These are phyloP conservation scores for Vitis amurensis DNA, from an alignment of 164 flowering plant species.

Conservation along the genomic window DNA sequence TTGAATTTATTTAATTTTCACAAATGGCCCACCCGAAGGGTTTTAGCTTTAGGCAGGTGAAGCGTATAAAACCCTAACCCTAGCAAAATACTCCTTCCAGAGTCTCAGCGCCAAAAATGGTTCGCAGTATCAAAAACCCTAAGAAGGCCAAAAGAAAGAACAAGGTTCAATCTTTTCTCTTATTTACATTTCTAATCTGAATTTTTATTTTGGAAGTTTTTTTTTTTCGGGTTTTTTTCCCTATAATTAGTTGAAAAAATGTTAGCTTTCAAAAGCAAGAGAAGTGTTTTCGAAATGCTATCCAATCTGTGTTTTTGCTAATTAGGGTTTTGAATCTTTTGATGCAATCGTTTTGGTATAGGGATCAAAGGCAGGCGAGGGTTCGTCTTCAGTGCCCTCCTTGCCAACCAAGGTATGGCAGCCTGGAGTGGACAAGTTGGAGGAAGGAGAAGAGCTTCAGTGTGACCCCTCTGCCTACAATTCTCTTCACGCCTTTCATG, in stretches of 20 bases:
- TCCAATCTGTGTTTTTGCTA: neutral
- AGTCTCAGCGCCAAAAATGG: slow-evolving; percentile 36
- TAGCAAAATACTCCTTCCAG: neutral
- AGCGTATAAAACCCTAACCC: slow-evolving; percentile 20
- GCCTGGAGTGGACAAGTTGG: slow-evolving; percentile 88
- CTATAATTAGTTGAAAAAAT: no score
- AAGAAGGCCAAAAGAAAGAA: slow-evolving; percentile 74
- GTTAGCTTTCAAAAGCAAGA: no score
- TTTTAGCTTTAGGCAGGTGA: neutral
- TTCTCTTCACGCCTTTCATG: slow-evolving; percentile 81
- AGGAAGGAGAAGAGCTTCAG: slow-evolving; percentile 92
- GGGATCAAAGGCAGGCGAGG: slow-evolving; percentile 55
- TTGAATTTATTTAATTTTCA: no score
- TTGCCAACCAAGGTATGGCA: slow-evolving; percentile 79
- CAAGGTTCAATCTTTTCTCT: slow-evolving; percentile 40
- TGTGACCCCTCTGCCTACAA: slow-evolving; percentile 89
- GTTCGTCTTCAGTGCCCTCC: slow-evolving; percentile 45
- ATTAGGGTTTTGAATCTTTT: neutral
- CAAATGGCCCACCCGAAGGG: no score
- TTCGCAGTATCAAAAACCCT: slow-evolving; percentile 66
- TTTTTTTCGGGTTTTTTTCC: neutral
- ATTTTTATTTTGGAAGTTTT: no score
- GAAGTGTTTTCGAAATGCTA: no score
- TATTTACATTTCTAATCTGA: no score
- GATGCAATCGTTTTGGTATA: slow-evolving; percentile 7